These are phyloP conservation scores for Galerina marginata DNA, from an alignment of 768 basidiomycete species.

Conservation along the genomic window DNA sequence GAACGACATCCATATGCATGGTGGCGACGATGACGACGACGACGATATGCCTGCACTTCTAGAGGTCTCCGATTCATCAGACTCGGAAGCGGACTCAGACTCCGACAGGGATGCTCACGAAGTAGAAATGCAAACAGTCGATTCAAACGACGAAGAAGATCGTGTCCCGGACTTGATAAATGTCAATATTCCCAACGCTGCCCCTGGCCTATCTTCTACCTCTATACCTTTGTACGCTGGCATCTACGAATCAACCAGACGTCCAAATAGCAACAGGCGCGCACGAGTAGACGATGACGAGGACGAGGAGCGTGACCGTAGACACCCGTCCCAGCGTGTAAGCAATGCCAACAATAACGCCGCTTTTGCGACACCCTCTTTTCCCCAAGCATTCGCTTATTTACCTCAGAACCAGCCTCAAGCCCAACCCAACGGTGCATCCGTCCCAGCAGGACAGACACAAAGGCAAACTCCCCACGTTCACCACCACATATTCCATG, in stretches of 20 bases:
- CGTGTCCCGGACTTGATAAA: neutral
- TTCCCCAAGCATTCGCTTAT: slow-evolving; percentile 14
- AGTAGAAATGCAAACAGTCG: slow-evolving; percentile 37
- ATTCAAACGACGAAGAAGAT: slow-evolving; percentile 31
- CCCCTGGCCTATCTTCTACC: neutral
- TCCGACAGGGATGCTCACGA: slow-evolving; percentile 32
- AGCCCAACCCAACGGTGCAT: slow-evolving; percentile 2
- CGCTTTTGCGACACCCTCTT: slow-evolving; percentile 13
- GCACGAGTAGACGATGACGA: slow-evolving; percentile 66
- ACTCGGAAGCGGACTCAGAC: slow-evolving; percentile 31
- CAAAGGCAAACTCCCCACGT: neutral
- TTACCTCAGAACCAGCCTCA: slow-evolving; percentile 13
- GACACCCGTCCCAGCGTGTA: slow-evolving; percentile 68
- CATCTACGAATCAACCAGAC: slow-evolving; percentile 6
- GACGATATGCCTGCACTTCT: slow-evolving; percentile 49
- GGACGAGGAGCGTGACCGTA: slow-evolving; percentile 63
- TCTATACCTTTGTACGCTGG: slow-evolving; percentile 22
- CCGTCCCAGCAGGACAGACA: neutral
- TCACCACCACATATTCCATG: slow-evolving; percentile 1
- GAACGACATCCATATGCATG: slow-evolving; percentile 21
- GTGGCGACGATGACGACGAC: slow-evolving; percentile 32
- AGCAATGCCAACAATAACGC: slow-evolving; percentile 29
- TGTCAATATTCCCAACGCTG: slow-evolving; percentile 1
- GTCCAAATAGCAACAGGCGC: slow-evolving; percentile 45
- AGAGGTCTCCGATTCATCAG: slow-evolving; percentile 43